phyloP scores from a whole-genome alignment of 495 filamentous ascomycete species.

The Penicillium antarcticum region DNA sequence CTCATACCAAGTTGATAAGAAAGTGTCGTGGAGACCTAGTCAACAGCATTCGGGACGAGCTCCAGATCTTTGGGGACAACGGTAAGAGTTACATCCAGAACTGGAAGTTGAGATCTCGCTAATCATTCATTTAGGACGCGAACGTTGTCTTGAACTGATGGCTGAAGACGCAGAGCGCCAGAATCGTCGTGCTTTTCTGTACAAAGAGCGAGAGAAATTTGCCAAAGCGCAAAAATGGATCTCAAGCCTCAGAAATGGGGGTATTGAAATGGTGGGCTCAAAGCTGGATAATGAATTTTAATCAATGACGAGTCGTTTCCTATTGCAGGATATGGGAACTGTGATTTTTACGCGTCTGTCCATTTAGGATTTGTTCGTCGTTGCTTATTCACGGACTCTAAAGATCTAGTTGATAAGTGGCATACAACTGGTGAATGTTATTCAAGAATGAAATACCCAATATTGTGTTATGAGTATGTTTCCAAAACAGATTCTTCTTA shows the following conservation, averaged over 20 bases:
- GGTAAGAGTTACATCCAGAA: constrained; percentile 23
- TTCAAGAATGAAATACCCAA: too few species aligned
- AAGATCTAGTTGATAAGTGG: too few species aligned
- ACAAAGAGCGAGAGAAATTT: constrained; percentile 43
- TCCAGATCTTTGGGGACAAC: constrained; percentile 35
- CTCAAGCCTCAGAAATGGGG: constrained; percentile 23
- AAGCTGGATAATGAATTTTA: background rate
- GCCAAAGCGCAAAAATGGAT: constrained; percentile 39
- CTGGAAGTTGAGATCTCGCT: background rate
- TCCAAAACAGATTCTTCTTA: too few species aligned
- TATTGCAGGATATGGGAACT: too few species aligned
- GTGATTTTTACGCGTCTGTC: too few species aligned
- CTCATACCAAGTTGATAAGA: constrained; percentile 45
- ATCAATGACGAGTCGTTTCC: too few species aligned
- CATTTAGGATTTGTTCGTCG: too few species aligned
- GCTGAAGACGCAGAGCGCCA: constrained; percentile 49
- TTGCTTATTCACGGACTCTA: too few species aligned
- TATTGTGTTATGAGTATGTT: too few species aligned
- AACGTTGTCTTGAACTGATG: constrained; percentile 30
- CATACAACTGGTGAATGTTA: too few species aligned
- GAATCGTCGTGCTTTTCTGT: constrained; percentile 30
- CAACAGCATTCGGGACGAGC: constrained; percentile 25
- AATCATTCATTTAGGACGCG: constrained; percentile 4
- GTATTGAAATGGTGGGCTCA: constrained; percentile 13
- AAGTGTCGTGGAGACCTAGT: constrained; percentile 38